These are phyloP conservation scores for Fusarium chaquense DNA, from an alignment of 2,329 filamentous ascomycete genomes.

Conservation along the genomic window DNA sequence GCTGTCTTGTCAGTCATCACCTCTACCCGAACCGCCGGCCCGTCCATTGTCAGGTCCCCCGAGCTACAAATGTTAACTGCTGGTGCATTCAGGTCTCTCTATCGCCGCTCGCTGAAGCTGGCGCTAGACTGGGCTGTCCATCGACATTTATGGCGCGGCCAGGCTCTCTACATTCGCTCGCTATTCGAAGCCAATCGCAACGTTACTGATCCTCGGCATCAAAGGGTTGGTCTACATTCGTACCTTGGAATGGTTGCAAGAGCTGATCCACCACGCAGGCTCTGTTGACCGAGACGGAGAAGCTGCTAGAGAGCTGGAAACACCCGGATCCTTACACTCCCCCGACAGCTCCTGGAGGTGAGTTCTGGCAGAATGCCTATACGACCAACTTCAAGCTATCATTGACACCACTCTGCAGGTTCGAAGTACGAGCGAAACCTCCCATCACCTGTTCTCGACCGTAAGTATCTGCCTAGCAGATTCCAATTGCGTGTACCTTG, in stretches of 20 bases:
- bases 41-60: constrained; percentile 8
- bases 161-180: constrained; percentile 94
- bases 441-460: constrained; percentile 80
- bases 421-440: constrained; percentile 98
- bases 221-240: constrained; percentile 72
- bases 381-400: background rate
- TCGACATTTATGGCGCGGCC: constrained; percentile 91
- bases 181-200: constrained; percentile 94
- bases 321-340: constrained; percentile 93
- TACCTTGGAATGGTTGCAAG: background rate
- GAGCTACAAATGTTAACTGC: constrained; percentile 32
- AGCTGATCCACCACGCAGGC: constrained; percentile 65
- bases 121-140: constrained; percentile 96
- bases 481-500: background rate
- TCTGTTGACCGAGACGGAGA: constrained; percentile 88
- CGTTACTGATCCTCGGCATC: constrained; percentile 84
- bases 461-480: constrained; percentile 66
- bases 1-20: constrained; percentile 62
- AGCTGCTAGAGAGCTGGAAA: constrained; percentile 92
- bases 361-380: constrained; percentile 40
- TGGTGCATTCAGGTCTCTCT: constrained; percentile 72
- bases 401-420: constrained; percentile 63
- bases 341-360: constrained; percentile 94
- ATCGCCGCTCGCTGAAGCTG: constrained; percentile 92
- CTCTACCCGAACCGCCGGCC: constrained; percentile 24